Conservation (phyloP, 2,329 filamentous ascomycete genomes). For the Thielaviopsis punctulata region DNA sequence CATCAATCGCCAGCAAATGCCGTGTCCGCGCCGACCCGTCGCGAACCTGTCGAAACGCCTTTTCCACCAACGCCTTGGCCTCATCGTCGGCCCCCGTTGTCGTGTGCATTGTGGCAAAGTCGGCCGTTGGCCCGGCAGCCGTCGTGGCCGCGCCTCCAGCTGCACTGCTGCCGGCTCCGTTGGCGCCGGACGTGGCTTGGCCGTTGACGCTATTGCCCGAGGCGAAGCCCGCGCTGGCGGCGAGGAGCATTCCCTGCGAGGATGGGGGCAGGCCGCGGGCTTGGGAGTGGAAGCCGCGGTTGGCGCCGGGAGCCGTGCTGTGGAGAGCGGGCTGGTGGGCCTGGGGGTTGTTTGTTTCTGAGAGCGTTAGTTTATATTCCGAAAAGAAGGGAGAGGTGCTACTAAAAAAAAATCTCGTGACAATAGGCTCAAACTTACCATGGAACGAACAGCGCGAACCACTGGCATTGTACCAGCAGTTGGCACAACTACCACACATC, state of each 20-base stretch:
- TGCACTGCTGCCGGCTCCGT: background rate
- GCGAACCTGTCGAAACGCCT: constrained; percentile 29
- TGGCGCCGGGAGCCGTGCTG: background rate
- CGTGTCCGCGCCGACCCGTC: constrained; percentile 27
- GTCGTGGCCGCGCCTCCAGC: background rate
- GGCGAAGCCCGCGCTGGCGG: background rate
- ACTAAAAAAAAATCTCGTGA: background rate
- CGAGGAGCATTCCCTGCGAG: constrained; percentile 3
- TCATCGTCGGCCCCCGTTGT: constrained; percentile 20
- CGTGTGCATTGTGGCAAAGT: constrained; percentile 13
- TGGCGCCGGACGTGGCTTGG: background rate
- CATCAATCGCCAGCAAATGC: constrained; percentile 33
- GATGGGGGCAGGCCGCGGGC: constrained; percentile 13
- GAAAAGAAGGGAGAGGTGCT: background rate
- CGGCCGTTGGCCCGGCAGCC: constrained; percentile 1
- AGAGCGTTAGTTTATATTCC: too few relatives aligned
- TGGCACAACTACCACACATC: constrained; percentile 44
- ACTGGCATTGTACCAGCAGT: constrained; percentile 47
- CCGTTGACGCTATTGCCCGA: background rate
- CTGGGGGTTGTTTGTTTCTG: constrained; percentile 29
- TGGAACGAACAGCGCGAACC: constrained; percentile 43
- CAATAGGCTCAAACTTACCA: constrained; percentile 32
- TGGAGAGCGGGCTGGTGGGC: constrained; percentile 17
- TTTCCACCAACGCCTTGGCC: constrained; percentile 27
- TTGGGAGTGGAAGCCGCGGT: constrained; percentile 6